Percentiles rank a stretch among this genome's conserved stretches.
Evolutionary conservation across 2,329 filamentous ascomycete genomes (phyloP).

Genomic region (Raffaelea deltoideospora): DNA sequence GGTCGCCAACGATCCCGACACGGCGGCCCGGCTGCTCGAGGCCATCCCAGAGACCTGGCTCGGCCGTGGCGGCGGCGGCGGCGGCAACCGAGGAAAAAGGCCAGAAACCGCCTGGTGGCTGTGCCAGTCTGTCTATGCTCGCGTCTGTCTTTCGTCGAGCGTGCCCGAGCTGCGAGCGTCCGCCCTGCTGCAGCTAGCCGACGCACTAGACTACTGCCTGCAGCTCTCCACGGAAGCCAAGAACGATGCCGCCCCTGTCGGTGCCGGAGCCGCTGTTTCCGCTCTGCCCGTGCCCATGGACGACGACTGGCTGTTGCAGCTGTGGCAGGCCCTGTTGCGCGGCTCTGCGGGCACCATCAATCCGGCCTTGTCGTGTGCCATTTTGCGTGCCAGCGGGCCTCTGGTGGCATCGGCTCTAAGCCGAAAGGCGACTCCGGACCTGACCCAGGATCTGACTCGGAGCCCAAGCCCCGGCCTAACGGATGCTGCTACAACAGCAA

Average conservation of each 20-base stretch:
- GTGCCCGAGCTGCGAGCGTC: conserved; percentile 28
- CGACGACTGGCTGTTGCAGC: conserved; percentile 28
- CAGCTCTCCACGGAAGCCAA: too few relatives aligned
- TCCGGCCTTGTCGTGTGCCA: conserved; percentile 32
- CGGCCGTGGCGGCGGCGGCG: background rate
- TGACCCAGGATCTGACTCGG: too few relatives aligned
- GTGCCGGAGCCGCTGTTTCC: background rate
- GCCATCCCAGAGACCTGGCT: conserved; percentile 17
- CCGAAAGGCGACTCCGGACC: too few relatives aligned
- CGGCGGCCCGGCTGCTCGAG: conserved; percentile 25
- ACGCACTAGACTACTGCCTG: conserved; percentile 26
- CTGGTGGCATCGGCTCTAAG: too few relatives aligned
- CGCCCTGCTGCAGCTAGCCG: conserved; percentile 31
- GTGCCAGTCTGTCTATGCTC: conserved; percentile 26
- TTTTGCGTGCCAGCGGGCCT: conserved; percentile 32
- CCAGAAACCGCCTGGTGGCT: conserved; percentile 18
- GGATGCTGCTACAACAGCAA: too few relatives aligned
- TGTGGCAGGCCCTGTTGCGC: conserved; percentile 17
- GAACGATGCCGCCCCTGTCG: conserved; percentile 8
- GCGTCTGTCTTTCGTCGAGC: conserved; percentile 20
- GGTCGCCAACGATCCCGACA: conserved; percentile 23
- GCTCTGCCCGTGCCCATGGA: conserved; percentile 6
- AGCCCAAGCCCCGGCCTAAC: too few relatives aligned
- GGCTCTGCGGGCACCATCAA: conserved; percentile 21
- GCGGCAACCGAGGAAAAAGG: background rate